Base-by-base conservation (phyloP, 345 rosid species). In the Gossypium bickii region DNA sequence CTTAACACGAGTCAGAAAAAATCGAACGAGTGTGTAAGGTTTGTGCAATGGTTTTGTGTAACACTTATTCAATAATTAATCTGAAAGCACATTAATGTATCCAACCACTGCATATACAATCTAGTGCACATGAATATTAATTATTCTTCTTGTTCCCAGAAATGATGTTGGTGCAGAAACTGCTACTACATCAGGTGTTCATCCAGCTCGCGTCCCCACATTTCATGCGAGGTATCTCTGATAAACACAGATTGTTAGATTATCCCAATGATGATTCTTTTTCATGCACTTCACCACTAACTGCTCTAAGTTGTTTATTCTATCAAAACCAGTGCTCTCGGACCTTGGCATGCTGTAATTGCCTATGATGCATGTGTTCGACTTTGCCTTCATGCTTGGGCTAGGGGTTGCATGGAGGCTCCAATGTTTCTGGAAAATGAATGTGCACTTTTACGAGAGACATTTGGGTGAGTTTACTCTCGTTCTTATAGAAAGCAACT, bases 361-460 rank as follows among this genome's bases (percentile, higher is more conserved):
- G 90, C 99, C 9, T 95, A 95, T 81, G 99, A 95, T 81, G 99
- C 94, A 71, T 95, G 98, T 76, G 98, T 93, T 63, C 92, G 98
- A 34, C 88, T 95, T 73, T 95, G 99, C 80, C 99, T 95, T 80
- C 92, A 95, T 82, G 97, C 99, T 52, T 95, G 99, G 99, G 95
- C 99, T 60, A 89, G 86, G 84, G 97, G 99, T 68, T 95, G 99
- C 85, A 83, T 83, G 96, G 98, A 95, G 81, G 97, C 99, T 84
- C 99, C 99, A 17, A 83, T 89, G 87, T 95, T 91, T 81, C 82
- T 95, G 81, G 97, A 95, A 70, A 89, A 93, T 77, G 99, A 95
- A 83, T 95, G 99, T 82, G 89, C 88, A 76, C 79, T 93, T 53
- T 79, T 95, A 47, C 91, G 99, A 70, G 94, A 93, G 73, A 79